phyloP scores from a whole-genome alignment of 306 rosid species.

The Sphenostylis stenocarpa region DNA sequence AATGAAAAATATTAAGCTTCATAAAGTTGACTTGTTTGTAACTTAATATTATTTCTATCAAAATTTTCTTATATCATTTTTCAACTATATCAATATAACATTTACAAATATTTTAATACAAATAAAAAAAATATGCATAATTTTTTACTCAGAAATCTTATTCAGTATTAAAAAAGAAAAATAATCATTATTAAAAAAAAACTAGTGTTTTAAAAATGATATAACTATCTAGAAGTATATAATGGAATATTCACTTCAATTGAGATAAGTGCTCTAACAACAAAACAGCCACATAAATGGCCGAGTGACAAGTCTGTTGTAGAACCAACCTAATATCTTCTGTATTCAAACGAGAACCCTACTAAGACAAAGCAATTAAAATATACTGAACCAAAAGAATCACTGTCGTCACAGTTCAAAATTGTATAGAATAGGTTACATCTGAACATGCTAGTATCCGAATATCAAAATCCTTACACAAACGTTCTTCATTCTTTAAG shows the following conservation, averaged over 20 bases:
- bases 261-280: not conserved
- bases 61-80: no score
- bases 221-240: no score
- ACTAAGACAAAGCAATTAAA: conserved; percentile 31
- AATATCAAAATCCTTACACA: conserved; percentile 65
- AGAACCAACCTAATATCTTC: conserved; percentile 18
- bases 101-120: no score
- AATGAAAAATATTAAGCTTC: no score
- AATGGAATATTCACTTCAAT: not conserved
- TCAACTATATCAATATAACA: no score
- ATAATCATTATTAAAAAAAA: no score
- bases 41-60: no score
- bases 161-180: no score
- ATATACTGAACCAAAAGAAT: conserved; percentile 59
- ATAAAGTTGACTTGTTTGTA: no score
- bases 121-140: no score
- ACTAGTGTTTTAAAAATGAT: no score
- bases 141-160: no score
- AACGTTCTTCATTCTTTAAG: conserved; percentile 38
- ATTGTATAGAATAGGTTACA: conserved; percentile 80
- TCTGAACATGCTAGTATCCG: conserved; percentile 48
- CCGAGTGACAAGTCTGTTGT: not conserved
- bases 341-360: conserved; percentile 6
- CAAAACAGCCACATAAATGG: not conserved
- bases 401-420: conserved; percentile 59